Conservation (phyloP, 106 monocot genomes). For the Allium cepa region DNA sequence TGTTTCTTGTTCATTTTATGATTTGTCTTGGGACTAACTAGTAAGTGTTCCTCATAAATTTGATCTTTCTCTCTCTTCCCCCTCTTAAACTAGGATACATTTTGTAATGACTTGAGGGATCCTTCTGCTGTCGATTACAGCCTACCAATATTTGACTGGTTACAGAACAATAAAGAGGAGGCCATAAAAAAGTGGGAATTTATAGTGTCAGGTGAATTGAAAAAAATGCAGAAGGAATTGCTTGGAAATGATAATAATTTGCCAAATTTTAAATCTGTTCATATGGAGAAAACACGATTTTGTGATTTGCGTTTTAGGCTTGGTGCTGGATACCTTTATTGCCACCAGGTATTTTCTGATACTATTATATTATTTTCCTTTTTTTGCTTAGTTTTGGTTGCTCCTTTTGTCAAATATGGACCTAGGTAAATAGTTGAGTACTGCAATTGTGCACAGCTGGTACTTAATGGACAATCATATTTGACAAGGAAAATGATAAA, state of each 20-base stretch:
- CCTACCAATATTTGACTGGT: conserved; percentile 75
- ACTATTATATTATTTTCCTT: no score
- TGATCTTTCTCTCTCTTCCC: no score
- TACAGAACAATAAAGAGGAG: conserved; percentile 48
- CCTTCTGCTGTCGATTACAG: conserved; percentile 73
- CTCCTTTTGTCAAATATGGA: no score
- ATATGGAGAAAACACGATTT: conserved; percentile 71
- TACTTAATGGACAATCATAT: no score
- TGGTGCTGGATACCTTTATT: conserved; percentile 88
- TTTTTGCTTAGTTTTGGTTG: no score
- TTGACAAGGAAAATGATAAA: no score
- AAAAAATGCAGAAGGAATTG: conserved; percentile 63
- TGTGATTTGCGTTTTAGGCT: conserved; percentile 68
- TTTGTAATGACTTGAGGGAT: conserved; percentile 75
- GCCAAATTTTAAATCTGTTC: conserved; percentile 44
- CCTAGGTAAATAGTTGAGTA: no score
- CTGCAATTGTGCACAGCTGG: no score
- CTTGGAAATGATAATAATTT: conserved; percentile 47
- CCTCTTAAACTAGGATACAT: conserved; percentile 36
- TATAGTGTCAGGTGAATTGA: conserved; percentile 66
- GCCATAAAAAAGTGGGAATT: conserved; percentile 70
- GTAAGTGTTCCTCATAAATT: background rate
- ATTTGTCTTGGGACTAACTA: background rate
- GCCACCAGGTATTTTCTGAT: conserved; percentile 64
- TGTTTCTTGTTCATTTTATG: background rate